A percentile compares a stretch with the other conserved stretches of the same genome.
These are phyloP conservation scores for Zea luxurians DNA, from an alignment of 176 grass and related monocot genomes.

Conservation along the genomic window DNA sequence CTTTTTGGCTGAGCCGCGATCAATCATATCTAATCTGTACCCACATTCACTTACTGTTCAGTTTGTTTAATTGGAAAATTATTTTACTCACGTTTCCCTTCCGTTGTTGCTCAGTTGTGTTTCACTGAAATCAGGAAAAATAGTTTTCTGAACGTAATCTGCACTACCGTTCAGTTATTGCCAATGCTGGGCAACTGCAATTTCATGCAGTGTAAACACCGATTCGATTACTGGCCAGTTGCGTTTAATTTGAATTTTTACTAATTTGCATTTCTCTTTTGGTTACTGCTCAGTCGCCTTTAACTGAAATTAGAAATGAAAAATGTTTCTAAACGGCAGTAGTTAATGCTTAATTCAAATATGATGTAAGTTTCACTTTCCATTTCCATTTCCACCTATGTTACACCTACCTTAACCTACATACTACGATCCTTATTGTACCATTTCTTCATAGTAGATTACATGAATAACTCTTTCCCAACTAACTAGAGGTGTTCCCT, in stretches of 20 bases:
- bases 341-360: not conserved
- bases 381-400: not conserved
- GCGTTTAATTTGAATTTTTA: not conserved
- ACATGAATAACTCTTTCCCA: not conserved
- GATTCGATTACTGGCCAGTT: not conserved
- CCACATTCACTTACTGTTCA: not conserved
- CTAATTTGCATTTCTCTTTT: not conserved
- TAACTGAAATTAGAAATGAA: not conserved
- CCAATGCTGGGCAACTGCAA: not conserved
- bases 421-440: not conserved
- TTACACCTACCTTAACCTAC: not conserved
- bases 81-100: not conserved
- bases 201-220: not conserved
- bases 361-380: not conserved
- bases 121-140: not conserved
- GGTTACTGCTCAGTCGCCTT: not conserved
- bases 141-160: not conserved
- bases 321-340: not conserved
- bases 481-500: conserved; percentile 33
- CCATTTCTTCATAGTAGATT: not conserved
- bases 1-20: not conserved
- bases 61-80: not conserved
- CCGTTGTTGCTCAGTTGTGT: not conserved
- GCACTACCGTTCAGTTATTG: not conserved
- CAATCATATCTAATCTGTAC: not conserved